Percentiles rank a stretch among this genome's conserved stretches.
These are phyloP conservation scores for Seminavis robusta DNA, from an alignment of 108 stramenopile species.

Conservation along the genomic window DNA sequence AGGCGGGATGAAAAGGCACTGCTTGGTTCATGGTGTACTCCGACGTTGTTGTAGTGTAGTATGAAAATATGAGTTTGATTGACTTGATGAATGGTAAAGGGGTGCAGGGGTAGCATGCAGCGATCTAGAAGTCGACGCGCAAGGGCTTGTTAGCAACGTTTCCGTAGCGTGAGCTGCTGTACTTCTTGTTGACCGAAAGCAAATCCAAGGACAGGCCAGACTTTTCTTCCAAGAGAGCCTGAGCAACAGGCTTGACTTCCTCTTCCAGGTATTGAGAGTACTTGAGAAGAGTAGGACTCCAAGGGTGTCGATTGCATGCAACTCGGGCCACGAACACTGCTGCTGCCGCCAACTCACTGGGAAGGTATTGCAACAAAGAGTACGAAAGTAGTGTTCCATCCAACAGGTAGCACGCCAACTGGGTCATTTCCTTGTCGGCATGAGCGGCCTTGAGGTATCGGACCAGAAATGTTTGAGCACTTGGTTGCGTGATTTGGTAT, in stretches of 20 bases:
- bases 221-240: slow-evolving; percentile 57
- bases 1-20: too few relatives aligned
- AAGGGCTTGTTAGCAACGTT: slow-evolving; percentile 44
- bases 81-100: too few relatives aligned
- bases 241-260: slow-evolving; percentile 70
- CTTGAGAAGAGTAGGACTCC: slow-evolving; percentile 83
- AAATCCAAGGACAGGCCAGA: slow-evolving; percentile 35
- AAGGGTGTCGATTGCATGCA: slow-evolving; percentile 66
- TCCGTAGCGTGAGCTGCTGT: slow-evolving; percentile 51
- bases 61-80: too few relatives aligned
- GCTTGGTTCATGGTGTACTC: too few relatives aligned
- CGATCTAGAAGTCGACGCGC: too few relatives aligned
- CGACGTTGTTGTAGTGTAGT: too few relatives aligned
- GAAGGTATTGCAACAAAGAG: slow-evolving; percentile 78
- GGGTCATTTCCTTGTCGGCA: slow-evolving; percentile 82
- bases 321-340: slow-evolving; percentile 84
- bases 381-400: slow-evolving; percentile 90
- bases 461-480: slow-evolving; percentile 85
- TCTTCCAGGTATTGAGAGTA: slow-evolving; percentile 81
- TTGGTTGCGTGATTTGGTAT: slow-evolving; percentile 88
- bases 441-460: slow-evolving; percentile 91
- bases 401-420: slow-evolving; percentile 81
- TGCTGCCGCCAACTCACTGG: slow-evolving; percentile 86
- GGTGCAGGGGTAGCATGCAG: too few relatives aligned
- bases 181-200: slow-evolving; percentile 73